Base-by-base conservation (phyloP, 768 basidiomycete species). In the Lactarius evosmus region DNA sequence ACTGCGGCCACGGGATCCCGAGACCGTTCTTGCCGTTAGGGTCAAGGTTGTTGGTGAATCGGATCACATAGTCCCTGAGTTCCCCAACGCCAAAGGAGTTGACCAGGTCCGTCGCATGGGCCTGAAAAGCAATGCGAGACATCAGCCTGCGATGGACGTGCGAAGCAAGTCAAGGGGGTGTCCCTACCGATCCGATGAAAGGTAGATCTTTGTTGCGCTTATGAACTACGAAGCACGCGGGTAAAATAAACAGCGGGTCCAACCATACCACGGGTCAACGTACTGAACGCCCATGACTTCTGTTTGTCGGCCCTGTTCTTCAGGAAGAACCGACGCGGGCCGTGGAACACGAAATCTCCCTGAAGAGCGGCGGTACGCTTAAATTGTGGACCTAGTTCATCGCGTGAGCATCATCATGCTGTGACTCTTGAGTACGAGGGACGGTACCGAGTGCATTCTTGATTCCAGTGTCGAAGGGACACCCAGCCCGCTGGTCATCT, bases 401-500 rank as follows among this genome's bases (percentile, higher is more conserved):
- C 3, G 30, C 9, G 52, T 53, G 32, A 53, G 30, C 14, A 32
- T 44, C 22, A 8, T 3, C 30, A 1, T 54, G 36, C 5, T 54
- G 30, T 40, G 29, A 22, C 7, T 46, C 33, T 44, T 27, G 8
- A 19, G 30, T 3, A 12, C 11, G 7, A 33, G 30, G 32, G 29
- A 30, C 7, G 7, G 78, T 63, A 2, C 78, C 77, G 6, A 80
- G 62, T 7, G 17, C 36, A 33, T 63, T 68, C 27, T 50, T 50
- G 9, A 67, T 1, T 7, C 67, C 67, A 6, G 66, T 68, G 56
- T 67, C 66, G 56, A 68, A 68, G 12, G 67, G 67, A 57, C 36
- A 46, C 11, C 67, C 67, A 1, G 61, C 62, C 16, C 58, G 49
- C 7, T 40, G 67, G 32, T 59, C 54, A 36, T 67, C 59, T 2